A percentile compares a stretch with the other conserved stretches of the same genome.
These are phyloP conservation scores for Metschnikowia lachancei DNA, from an alignment of 805 yeast species.

Conservation along the genomic window DNA sequence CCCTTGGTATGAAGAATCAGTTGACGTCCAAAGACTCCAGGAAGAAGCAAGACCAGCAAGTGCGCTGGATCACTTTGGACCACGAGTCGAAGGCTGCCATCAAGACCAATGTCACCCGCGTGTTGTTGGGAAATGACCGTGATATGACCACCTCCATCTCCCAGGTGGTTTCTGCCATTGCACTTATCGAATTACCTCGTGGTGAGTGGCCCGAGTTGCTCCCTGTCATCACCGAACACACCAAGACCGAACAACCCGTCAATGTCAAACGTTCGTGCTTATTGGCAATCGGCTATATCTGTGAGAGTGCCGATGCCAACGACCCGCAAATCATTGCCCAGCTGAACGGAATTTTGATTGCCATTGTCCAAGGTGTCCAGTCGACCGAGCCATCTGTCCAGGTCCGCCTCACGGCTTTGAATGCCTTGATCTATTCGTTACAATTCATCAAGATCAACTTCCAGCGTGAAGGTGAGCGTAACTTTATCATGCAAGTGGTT, in stretches of 20 bases:
- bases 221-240: conserved; percentile 79
- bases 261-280: conserved; percentile 83
- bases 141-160: conserved; percentile 88
- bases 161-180: conserved; percentile 93
- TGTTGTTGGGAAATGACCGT: conserved; percentile 63
- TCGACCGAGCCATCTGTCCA: conserved; percentile 66
- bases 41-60: conserved; percentile 57
- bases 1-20: conserved; percentile 82
- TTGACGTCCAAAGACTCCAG: conserved; percentile 73
- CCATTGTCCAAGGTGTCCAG: conserved; percentile 96
- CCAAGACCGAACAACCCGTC: conserved; percentile 73
- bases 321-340: conserved; percentile 76
- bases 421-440: conserved; percentile 86
- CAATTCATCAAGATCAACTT: conserved; percentile 87
- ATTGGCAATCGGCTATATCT: conserved; percentile 89
- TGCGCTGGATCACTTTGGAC: conserved; percentile 72
- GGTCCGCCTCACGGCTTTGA: conserved; percentile 87
- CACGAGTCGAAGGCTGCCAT: conserved; percentile 55
- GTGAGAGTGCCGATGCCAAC: conserved; percentile 88
- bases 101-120: conserved; percentile 55
- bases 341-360: conserved; percentile 88
- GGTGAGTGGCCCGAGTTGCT: conserved; percentile 87
- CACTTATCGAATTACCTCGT: conserved; percentile 89
- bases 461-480: conserved; percentile 90
- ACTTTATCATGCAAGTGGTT: conserved; percentile 96